Conservation (phyloP, 2,329 filamentous ascomycete species). For the Phialophora verrucosa region DNA sequence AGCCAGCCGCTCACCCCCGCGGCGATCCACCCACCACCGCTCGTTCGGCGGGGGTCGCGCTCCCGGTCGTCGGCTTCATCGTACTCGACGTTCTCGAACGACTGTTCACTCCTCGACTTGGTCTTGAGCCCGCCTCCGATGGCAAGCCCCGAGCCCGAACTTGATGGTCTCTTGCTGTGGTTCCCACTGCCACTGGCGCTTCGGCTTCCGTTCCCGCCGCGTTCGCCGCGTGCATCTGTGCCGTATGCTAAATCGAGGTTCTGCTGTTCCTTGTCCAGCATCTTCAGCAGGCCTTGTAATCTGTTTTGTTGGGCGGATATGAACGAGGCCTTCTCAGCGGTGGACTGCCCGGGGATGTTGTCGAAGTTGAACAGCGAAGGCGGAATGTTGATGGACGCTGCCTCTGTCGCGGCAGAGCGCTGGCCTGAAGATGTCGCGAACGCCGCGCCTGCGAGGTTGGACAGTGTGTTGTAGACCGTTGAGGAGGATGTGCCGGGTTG, state of each 20-base stretch:
- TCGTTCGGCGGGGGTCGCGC: constrained; percentile 32
- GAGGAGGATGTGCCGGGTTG: constrained; percentile 47
- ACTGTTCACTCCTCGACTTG: constrained; percentile 83
- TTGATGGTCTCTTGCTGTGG: constrained; percentile 32
- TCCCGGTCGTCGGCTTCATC: constrained; percentile 65
- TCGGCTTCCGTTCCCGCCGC: constrained; percentile 1
- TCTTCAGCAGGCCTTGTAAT: constrained; percentile 73
- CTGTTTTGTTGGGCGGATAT: constrained; percentile 79
- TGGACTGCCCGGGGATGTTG: constrained; percentile 59
- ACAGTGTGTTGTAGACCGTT: constrained; percentile 80
- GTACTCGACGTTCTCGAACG: constrained; percentile 87
- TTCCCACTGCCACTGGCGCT: neutral
- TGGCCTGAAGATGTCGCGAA: constrained; percentile 41
- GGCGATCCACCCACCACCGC: constrained; percentile 37
- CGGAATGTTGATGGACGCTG: constrained; percentile 33
- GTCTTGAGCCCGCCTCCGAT: constrained; percentile 29
- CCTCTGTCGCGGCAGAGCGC: constrained; percentile 31
- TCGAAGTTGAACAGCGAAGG: constrained; percentile 78
- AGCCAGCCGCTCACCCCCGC: constrained; percentile 36
- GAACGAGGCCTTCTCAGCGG: constrained; percentile 72
- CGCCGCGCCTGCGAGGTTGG: constrained; percentile 70
- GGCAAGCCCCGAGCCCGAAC: constrained; percentile 30
- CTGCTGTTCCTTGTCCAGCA: constrained; percentile 78
- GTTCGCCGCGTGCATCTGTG: constrained; percentile 35
- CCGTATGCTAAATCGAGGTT: constrained; percentile 59